A percentile compares a stretch with the other conserved stretches of the same genome.
Conservation (phyloP, 805 yeast genomes). For the Priceomyces medius region DNA sequence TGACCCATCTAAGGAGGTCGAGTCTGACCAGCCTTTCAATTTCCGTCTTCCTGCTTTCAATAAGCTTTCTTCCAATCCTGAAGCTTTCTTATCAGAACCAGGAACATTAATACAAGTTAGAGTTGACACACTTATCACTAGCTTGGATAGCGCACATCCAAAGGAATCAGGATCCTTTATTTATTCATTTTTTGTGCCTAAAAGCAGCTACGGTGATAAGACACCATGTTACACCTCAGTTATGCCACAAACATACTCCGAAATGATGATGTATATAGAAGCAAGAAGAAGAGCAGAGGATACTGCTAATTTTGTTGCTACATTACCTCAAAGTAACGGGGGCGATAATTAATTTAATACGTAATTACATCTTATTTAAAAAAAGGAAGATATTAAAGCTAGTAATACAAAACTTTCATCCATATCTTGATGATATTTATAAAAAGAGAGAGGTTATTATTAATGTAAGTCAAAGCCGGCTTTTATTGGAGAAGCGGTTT, state of each 20-base stretch:
- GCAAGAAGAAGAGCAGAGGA: slow-evolving; percentile 89
- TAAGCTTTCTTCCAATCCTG: slow-evolving; percentile 46
- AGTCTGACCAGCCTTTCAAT: slow-evolving; percentile 40
- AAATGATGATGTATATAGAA: slow-evolving; percentile 88
- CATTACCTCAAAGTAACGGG: slow-evolving; percentile 23
- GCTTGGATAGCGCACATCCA: slow-evolving; percentile 57
- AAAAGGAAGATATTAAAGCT: background rate
- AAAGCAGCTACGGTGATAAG: slow-evolving; percentile 41
- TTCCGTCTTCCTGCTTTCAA: slow-evolving; percentile 62
- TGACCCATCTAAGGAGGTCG: slow-evolving; percentile 24
- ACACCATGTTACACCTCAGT: slow-evolving; percentile 70
- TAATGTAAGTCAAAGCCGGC: background rate
- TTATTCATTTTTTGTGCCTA: slow-evolving; percentile 83
- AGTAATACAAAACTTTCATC: background rate
- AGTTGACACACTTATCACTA: slow-evolving; percentile 78
- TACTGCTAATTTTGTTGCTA: slow-evolving; percentile 63
- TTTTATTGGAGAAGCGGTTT: background rate
- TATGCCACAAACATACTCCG: slow-evolving; percentile 82
- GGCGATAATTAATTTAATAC: background rate
- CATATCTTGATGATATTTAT: background rate
- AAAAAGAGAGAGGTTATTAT: background rate
- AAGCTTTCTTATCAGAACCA: slow-evolving; percentile 65
- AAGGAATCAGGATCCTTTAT: slow-evolving; percentile 85
- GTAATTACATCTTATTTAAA: background rate
- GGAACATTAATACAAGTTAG: slow-evolving; percentile 89